These are phyloP conservation scores for Venturia effusa DNA, from an alignment of 2,329 filamentous ascomycete genomes.

Conservation along the genomic window DNA sequence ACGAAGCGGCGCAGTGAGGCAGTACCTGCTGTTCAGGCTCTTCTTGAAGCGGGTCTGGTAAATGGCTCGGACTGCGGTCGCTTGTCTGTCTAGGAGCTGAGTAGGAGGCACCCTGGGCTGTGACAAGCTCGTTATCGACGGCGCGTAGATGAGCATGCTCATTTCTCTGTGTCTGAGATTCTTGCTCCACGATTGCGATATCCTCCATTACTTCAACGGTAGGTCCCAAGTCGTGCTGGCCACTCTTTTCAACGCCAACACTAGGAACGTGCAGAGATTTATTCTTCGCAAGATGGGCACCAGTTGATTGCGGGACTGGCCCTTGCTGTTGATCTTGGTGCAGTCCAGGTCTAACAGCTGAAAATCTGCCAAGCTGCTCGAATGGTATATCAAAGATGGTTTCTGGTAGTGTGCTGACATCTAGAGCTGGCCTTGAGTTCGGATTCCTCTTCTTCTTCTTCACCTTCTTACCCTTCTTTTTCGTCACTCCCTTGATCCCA, in stretches of 20 bases:
- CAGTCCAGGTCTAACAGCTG: neutral
- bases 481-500: neutral
- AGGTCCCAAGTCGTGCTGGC: neutral
- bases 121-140: neutral
- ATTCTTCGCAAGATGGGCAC: too few relatives aligned
- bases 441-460: neutral
- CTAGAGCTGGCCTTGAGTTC: neutral
- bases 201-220: neutral
- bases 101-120: neutral
- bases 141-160: neutral
- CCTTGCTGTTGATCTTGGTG: neutral
- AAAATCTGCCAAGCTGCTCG: neutral
- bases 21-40: neutral
- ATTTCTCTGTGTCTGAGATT: neutral
- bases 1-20: neutral
- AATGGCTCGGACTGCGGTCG: neutral
- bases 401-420: neutral
- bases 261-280: neutral
- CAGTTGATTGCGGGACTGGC: neutral
- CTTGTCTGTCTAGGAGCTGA: neutral
- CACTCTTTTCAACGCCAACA: neutral
- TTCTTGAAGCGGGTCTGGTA: neutral
- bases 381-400: neutral
- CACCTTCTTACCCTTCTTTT: neutral
- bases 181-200: neutral